Base-by-base conservation (phyloP, 768 basidiomycete genomes). In the Hericium rajendrae region DNA sequence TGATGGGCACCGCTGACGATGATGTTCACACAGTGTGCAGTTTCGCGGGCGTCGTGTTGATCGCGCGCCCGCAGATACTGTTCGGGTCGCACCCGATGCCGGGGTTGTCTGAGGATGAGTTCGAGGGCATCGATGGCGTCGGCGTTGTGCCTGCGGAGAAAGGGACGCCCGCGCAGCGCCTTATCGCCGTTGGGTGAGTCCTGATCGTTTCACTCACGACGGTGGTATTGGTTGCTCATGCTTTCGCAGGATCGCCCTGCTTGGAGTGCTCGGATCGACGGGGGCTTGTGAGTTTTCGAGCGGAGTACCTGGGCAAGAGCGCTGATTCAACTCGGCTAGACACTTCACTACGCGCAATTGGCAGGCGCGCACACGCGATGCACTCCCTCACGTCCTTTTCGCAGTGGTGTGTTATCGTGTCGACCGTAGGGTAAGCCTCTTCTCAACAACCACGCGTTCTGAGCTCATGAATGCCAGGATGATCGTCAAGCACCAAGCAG, bases 1-100 rank as follows among this genome's bases (percentile, higher is more conserved):
- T 22, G n/a, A 28, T 20, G 16, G 48, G 20, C 13, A 18, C 6
- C 46, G 32, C 43, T 13, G 53, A 26, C 9, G 28, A 15, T 58
- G 41, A 20, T 3, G 16, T 3, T 20, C 18, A 6, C 63, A 15
- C 8, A 80, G 81, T 86, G 8, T 76, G 78, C 50, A 86, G 88
- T 68, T 75, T 94, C 37, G 46, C 79, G 9, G 93, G 92, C 0
- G 90, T 92, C 9, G 68, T 94, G 13, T 74, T 93, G 8, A 91
- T 97, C 52, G 88, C 91, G 11, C 76, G 89, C 38, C 93, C 93
- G 0, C 71, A 77, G 0, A 82, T 83, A 53, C 62, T 97, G 6
- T 94, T 97, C 62, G 86, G 85, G 3, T 56, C 59, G 55, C 51
- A 59, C 6, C 41, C 38, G 43, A 37, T 26, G 24, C 24, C 28